phyloP scores from a whole-genome alignment of 345 rosid genomes.

The Laguncularia racemosa region DNA sequence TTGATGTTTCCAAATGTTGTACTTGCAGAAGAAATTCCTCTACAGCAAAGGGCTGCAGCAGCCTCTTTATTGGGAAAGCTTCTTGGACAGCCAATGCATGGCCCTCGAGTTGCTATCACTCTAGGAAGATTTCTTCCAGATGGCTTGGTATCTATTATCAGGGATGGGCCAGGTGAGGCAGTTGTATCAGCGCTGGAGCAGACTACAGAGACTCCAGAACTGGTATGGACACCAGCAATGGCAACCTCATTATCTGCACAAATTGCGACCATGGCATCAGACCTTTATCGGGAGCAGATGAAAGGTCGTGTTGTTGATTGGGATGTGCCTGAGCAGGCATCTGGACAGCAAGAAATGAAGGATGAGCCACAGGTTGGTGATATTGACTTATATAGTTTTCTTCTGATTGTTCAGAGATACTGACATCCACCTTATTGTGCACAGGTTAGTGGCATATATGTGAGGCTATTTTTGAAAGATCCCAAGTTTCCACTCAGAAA shows the following conservation, averaged over 20 bases:
- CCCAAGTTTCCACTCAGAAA: slow-evolving; percentile 96
- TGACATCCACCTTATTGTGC: slow-evolving; percentile 9
- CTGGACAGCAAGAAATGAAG: slow-evolving; percentile 87
- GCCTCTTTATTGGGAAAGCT: slow-evolving; percentile 97
- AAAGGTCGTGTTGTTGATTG: slow-evolving; percentile 90
- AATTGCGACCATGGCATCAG: slow-evolving; percentile 91
- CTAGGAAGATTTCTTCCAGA: slow-evolving; percentile 96
- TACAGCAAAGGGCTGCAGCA: slow-evolving; percentile 94
- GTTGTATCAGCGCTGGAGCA: slow-evolving; percentile 86
- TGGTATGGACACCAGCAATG: slow-evolving; percentile 99
- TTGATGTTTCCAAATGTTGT: background rate
- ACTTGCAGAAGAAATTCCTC: slow-evolving; percentile 83
- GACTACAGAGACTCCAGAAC: slow-evolving; percentile 96
- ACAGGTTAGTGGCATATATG: slow-evolving; percentile 96
- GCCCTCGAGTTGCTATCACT: slow-evolving; percentile 97
- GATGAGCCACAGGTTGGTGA: slow-evolving; percentile 80
- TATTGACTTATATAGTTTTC: slow-evolving; percentile 5
- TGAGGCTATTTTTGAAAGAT: slow-evolving; percentile 88
- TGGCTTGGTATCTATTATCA: slow-evolving; percentile 83
- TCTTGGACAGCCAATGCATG: slow-evolving; percentile 98
- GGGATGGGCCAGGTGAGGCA: slow-evolving; percentile 99
- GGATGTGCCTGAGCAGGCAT: slow-evolving; percentile 96
- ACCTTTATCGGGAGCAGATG: slow-evolving; percentile 83
- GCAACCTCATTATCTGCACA: slow-evolving; percentile 97
- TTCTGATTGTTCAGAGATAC: background rate